Conservation (phyloP, 257 asterid genomes). For the Plectranthus barbatus region DNA sequence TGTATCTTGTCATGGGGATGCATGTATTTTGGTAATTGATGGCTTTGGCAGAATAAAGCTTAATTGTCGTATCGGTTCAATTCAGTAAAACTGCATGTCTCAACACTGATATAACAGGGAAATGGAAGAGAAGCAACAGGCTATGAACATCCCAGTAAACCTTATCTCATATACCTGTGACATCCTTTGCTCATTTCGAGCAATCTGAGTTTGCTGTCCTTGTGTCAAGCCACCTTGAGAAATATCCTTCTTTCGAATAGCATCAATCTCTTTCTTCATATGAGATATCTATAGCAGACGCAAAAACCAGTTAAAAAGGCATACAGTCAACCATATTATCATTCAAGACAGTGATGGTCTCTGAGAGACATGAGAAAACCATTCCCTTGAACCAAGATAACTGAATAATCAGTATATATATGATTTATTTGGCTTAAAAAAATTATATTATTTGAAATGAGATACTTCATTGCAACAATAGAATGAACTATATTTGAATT, state of each 20-base stretch:
- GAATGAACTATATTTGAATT: too few species aligned
- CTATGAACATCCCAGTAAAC: conserved; percentile 5
- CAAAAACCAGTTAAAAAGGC: too few species aligned
- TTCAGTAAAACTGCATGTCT: too few species aligned
- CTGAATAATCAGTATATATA: not conserved
- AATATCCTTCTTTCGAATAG: conserved; percentile 96
- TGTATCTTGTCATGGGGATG: not conserved
- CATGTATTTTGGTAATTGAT: not conserved
- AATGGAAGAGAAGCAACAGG: conserved; percentile 4
- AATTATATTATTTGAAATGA: not conserved
- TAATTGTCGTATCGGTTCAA: conserved; percentile 1
- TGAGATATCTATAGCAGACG: conserved; percentile 63
- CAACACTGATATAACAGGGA: too few species aligned
- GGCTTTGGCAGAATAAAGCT: conserved; percentile 3
- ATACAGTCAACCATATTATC: too few species aligned
- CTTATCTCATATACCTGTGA: conserved; percentile 55
- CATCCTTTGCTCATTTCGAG: conserved; percentile 96
- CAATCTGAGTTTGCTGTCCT: conserved; percentile 99
- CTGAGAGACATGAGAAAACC: not conserved
- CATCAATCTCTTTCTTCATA: conserved; percentile 99
- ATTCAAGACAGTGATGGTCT: too few species aligned
- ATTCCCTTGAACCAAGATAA: not conserved
- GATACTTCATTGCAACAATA: not conserved
- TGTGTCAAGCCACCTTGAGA: conserved; percentile 99
- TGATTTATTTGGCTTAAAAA: not conserved